Evolutionary conservation across 139 green algal genomes (phyloP), one percentile per base, ranked within the genome.

Genomic region (Axilococcus clingmanii): DNA sequence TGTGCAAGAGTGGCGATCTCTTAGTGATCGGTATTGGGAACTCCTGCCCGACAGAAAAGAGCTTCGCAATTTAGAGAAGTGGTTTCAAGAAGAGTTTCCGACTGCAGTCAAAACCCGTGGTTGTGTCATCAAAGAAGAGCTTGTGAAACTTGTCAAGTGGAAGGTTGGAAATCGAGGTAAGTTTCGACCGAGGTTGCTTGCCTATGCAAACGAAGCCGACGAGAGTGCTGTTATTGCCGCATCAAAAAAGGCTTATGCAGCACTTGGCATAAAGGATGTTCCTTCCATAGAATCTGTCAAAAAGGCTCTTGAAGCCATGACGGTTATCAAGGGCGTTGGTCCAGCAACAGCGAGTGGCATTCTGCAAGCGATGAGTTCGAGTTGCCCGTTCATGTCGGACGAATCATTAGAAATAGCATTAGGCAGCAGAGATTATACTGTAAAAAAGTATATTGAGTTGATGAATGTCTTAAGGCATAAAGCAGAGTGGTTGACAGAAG

Each of bases 321-420:
- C 61, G 3, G 34, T 27, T n/a, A 61, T 85, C 9, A 84, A 77
- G 50, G 73, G 70, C 2, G 49, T 85, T 14, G 79, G 81, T 8
- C 79, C 81, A 27, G 81, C 81, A 17, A 89, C 81, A 0, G 81
- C 79, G 4, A 73, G 69, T 11, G 79, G 68, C 4, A 31, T 75
- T 15, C 36, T 88, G 25, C 41, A 60, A 8, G 69, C 63, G 0
- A 62, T 37, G 17, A 25, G 48, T 17, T 17, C 45, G 4, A 47
- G 44, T 1, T 29, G 69, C 3, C 76, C 79, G 1, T 86, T 77
- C 48, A 75, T 81, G 67, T 74, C 52, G 0, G 76, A 88, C 34
- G 69, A 84, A 46, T 73, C 81, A 0, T 30, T 77, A 49, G 46
- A 49, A 38, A 69, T 52, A 4, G 61, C 41, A 8, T 38, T 74